phyloP scores from a whole-genome alignment of 768 basidiomycete genomes.

The Russula lepida region DNA sequence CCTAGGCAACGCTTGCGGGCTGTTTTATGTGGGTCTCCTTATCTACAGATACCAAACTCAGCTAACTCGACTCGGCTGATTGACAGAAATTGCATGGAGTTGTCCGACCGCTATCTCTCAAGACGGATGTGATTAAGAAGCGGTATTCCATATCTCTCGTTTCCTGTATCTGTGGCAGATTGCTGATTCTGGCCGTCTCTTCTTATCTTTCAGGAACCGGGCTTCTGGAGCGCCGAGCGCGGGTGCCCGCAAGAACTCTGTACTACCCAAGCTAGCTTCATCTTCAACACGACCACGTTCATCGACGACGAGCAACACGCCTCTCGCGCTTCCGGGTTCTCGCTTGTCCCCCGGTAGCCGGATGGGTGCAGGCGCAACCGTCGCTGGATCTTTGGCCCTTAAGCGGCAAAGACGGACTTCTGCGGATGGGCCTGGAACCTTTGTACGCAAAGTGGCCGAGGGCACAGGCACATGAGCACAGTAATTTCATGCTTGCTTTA shows the following conservation, averaged over 20 bases:
- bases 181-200: conserved; percentile 4
- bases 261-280: conserved; percentile 67
- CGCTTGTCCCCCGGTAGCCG: conserved; percentile 32
- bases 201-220: conserved; percentile 49
- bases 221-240: conserved; percentile 67
- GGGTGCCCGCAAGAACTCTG: conserved; percentile 52
- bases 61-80: conserved; percentile 12
- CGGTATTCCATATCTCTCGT: conserved; percentile 38
- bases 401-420: conserved; percentile 81
- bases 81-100: conserved; percentile 90
- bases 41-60: conserved; percentile 9
- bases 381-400: conserved; percentile 37
- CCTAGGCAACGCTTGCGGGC: conserved; percentile 80
- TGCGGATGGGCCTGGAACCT: conserved; percentile 12
- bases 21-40: conserved; percentile 71
- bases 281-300: conserved; percentile 67
- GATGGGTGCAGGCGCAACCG: conserved; percentile 23
- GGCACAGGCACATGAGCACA: conserved; percentile 13
- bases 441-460: conserved; percentile 13
- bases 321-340: conserved; percentile 38
- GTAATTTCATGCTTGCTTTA: neutral
- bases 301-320: conserved; percentile 51
- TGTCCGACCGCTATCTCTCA: conserved; percentile 85
- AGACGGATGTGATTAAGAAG: conserved; percentile 98
- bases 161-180: neutral